These are phyloP conservation scores for Eucalyptus marginata DNA, from an alignment of 345 rosid genomes.

Conservation along the genomic window DNA sequence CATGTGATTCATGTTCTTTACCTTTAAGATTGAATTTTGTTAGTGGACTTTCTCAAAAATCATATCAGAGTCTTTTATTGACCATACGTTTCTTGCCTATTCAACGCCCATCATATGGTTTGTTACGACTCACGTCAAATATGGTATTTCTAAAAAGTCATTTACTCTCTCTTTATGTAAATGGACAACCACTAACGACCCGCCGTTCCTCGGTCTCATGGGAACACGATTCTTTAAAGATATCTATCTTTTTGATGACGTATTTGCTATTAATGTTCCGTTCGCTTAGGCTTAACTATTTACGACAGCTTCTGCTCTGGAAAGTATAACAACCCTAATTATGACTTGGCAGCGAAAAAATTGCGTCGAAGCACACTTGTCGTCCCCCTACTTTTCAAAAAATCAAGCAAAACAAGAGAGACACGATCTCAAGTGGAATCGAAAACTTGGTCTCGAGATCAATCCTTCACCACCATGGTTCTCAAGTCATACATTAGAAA, in stretches of 20 bases:
- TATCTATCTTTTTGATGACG: neutral
- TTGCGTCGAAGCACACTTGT: rapidly evolving
- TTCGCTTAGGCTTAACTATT: rapidly evolving
- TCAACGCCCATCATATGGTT: neutral
- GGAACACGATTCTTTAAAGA: neutral
- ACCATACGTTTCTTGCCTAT: too few relatives aligned
- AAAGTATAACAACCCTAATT: neutral
- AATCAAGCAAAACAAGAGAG: neutral
- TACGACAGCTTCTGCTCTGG: rapidly evolving
- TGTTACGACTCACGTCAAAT: neutral
- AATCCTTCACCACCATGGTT: neutral
- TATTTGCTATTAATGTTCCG: neutral
- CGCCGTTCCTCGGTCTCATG: rapidly evolving
- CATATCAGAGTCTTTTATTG: neutral
- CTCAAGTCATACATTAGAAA: neutral
- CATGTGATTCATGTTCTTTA: neutral
- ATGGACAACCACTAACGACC: rapidly evolving
- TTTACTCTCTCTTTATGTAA: neutral
- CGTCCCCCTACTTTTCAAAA: neutral
- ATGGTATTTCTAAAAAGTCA: neutral
- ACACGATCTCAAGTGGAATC: neutral
- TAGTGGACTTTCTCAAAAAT: neutral
- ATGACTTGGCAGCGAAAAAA: neutral
- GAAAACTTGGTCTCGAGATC: neutral
- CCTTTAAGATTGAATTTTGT: neutral